Conservation (phyloP, 202 grass and related monocot genomes). For the Thinopyrum obtusiflorum region DNA sequence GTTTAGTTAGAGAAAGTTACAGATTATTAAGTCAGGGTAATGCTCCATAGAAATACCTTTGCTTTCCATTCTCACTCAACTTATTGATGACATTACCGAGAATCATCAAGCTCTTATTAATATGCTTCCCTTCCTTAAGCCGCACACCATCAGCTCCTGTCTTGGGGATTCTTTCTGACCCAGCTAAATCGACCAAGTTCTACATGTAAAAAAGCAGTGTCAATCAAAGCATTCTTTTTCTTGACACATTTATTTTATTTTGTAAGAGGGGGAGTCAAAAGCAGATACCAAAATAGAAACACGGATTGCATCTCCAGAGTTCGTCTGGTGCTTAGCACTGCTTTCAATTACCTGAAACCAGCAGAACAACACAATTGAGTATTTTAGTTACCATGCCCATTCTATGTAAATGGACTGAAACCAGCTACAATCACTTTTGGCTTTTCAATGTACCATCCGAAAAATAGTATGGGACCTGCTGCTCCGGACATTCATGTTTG, state of each 20-base stretch:
- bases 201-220: slow-evolving; percentile 33
- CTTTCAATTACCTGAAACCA: slow-evolving; percentile 84
- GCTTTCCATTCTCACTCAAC: slow-evolving; percentile 78
- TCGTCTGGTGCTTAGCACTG: slow-evolving; percentile 48
- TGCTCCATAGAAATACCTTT: slow-evolving; percentile 48
- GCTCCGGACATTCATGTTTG: slow-evolving; percentile 84
- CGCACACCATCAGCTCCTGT: slow-evolving; percentile 84
- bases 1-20: neutral
- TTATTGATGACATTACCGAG: slow-evolving; percentile 98
- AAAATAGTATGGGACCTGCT: slow-evolving; percentile 92
- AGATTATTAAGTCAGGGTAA: neutral
- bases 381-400: neutral
- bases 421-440: neutral
- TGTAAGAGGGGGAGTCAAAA: neutral
- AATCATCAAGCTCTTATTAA: slow-evolving; percentile 96
- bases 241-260: neutral
- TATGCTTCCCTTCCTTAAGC: slow-evolving; percentile 87
- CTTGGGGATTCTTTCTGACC: slow-evolving; percentile 85
- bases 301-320: slow-evolving; percentile 68
- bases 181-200: slow-evolving; percentile 96
- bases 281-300: slow-evolving; percentile 76
- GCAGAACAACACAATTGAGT: neutral
- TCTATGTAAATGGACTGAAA: neutral
- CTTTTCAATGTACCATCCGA: slow-evolving; percentile 72
- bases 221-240: slow-evolving; percentile 24